These are phyloP conservation scores for Petrea volubilis DNA, from an alignment of 257 asterid genomes.

Conservation along the genomic window DNA sequence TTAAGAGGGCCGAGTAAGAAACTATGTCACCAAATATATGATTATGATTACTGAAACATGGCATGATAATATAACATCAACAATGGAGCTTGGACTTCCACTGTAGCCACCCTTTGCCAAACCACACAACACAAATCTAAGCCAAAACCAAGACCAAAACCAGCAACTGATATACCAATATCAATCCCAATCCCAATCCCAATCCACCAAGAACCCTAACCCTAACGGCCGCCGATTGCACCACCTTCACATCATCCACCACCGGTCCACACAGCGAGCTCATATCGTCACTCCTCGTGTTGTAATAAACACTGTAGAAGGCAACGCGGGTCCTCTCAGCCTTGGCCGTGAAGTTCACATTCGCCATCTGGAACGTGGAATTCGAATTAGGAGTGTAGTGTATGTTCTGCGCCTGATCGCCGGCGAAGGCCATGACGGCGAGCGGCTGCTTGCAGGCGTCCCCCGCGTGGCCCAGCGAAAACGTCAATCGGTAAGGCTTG, in stretches of 20 bases:
- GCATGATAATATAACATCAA: slow-evolving; percentile 8
- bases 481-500: slow-evolving; percentile 58
- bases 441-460: slow-evolving; percentile 83
- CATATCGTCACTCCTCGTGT: slow-evolving; percentile 87
- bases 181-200: slow-evolving; percentile 17
- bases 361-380: slow-evolving; percentile 36
- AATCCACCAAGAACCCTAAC: slow-evolving; percentile 9
- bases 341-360: slow-evolving; percentile 75
- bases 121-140: neutral
- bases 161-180: slow-evolving; percentile 15
- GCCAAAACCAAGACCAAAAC: slow-evolving; percentile 12
- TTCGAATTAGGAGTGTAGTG: slow-evolving; percentile 45
- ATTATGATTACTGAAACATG: neutral
- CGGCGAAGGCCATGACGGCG: slow-evolving; percentile 82
- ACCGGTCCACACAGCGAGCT: slow-evolving; percentile 96
- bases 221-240: slow-evolving; percentile 18
- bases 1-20: too few relatives aligned
- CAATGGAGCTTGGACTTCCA: slow-evolving; percentile 30
- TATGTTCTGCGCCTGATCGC: slow-evolving; percentile 44
- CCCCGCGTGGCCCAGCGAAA: slow-evolving; percentile 75
- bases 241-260: slow-evolving; percentile 82
- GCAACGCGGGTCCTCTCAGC: slow-evolving; percentile 85
- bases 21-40: neutral
- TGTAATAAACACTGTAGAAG: slow-evolving; percentile 87
- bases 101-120: slow-evolving; percentile 2